Base-by-base conservation (phyloP, 306 rosid genomes). In the Prunus salicina region DNA sequence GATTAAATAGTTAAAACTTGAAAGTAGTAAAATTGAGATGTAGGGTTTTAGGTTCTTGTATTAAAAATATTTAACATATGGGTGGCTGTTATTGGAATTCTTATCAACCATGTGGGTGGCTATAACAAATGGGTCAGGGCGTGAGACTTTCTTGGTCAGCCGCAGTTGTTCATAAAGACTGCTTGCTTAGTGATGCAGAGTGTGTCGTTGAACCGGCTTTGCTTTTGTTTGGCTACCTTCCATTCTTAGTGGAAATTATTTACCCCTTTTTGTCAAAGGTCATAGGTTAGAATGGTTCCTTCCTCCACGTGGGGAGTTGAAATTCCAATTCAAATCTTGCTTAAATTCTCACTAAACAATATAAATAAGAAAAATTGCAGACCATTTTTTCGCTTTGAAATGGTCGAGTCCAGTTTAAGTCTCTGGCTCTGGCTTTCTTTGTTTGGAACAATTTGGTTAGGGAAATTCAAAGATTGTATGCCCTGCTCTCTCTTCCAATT, bases 261-360 rank as follows among this genome's bases (percentile, higher is more conserved):
- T 69, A n/a, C 53, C 55, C 9, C 5, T 7, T 53, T 32, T 69
- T 0, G 77, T 78, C 76, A 82, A 82, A 53, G 60, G 66, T 64
- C 78, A 16, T 34, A 25, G 22, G 47, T 60, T 49, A 64, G 71
- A 74, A 74, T 24, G 45, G 8, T 63, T 64, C 25, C 22, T 61
- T 65, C 66, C 25, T 32, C 73, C 67, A 9, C 78, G 62, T n/a
- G 57, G 19, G 22, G 8, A 2, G 64, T 69, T 81, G 77, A 81
- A 81, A 58, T 14, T 14, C 43, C 45, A n/a, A 52, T 34, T 8
- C 64, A 45, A 46, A 68, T 2, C 47, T 38, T 51, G 64, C 8
- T 71, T 8, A 34, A 22, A 38, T 3, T 2, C 3, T 16, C 38
- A 24, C 28, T 52, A 5, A 9, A 3, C 53, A 64, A 28, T 30